Base-by-base conservation (phyloP, 768 basidiomycete species). In the Mycena kentingensis region DNA sequence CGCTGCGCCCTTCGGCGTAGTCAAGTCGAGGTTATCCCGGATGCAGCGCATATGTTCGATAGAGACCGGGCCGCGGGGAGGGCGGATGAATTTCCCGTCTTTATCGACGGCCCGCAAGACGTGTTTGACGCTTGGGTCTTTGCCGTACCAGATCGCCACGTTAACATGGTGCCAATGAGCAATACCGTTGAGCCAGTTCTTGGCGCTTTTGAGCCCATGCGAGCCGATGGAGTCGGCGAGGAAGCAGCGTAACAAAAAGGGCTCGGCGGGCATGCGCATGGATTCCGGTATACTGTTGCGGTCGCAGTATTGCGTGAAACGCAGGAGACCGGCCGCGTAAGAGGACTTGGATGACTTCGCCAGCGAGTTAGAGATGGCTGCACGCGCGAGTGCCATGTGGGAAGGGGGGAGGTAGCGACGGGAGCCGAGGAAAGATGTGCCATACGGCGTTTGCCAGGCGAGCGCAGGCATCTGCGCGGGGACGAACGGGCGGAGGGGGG, bases 261-360 rank as follows among this genome's bases (percentile, higher is more conserved):
- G 32, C n/a, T 34, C 32, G 32, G 65, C 70, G 19, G 67, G 73
- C 59, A 69, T 72, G 3, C 54, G 58, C 1, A 22, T n/a, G 8
- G 12, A 46, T n/a, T 72, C 63, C 0, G 69, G 49, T 4, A 74
- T 63, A 3, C 35, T 8, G 1, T 48, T 8, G 1, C 16, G 10
- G 29, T 75, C 62, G 22, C 73, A 73, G 49, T 65, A 75, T 41
- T 71, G 60, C 0, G 54, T 57, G 57, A 68, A 76, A 1, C 57
- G 57, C 1, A 71, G 62, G 0, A 73, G 54, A 4, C 70, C 67
- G 1, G 70, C 62, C 3, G 61, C 67, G 41, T 75, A 74, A 16
- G 39, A 58, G 4, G 32, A 34, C 24, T 31, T 10, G 54, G 55
- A 3, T 62, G 63, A 15, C 39, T 18, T 18, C 4, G 39, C 39